A percentile compares a stretch with the other conserved stretches of the same genome.
These are phyloP conservation scores for Antrodiella citrinella DNA, from an alignment of 768 basidiomycete species.

Conservation along the genomic window DNA sequence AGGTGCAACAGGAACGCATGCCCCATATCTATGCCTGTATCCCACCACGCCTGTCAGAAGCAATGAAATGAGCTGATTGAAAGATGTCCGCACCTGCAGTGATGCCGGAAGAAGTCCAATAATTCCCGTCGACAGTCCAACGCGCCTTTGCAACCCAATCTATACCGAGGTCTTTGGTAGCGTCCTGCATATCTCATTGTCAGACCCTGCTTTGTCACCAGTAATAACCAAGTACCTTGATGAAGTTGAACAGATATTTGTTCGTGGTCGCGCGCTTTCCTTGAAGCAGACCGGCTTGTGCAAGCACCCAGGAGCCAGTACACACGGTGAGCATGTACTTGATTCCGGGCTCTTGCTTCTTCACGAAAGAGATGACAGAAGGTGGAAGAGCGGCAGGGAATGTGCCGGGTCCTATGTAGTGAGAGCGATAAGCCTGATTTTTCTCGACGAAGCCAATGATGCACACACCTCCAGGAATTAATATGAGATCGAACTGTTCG, in stretches of 20 bases:
- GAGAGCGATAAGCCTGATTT: background rate
- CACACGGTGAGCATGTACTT: slow-evolving; percentile 29
- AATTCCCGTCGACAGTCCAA: slow-evolving; percentile 30
- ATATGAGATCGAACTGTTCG: slow-evolving; percentile 10
- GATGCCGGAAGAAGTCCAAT: slow-evolving; percentile 33
- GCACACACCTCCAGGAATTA: slow-evolving; percentile 11
- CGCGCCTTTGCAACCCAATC: slow-evolving; percentile 30
- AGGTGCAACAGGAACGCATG: slow-evolving; percentile 26
- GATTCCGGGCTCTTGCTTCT: slow-evolving; percentile 4
- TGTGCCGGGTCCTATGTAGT: background rate
- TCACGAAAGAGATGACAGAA: slow-evolving; percentile 1
- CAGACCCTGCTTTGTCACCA: background rate
- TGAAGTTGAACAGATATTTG: slow-evolving; percentile 20
- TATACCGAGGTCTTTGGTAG: slow-evolving; percentile 16
- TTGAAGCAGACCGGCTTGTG: slow-evolving; percentile 25
- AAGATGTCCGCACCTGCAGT: slow-evolving; percentile 19
- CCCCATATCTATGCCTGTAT: slow-evolving; percentile 21
- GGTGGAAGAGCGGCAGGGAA: background rate
- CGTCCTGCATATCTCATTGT: slow-evolving; percentile 15
- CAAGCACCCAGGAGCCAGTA: slow-evolving; percentile 26
- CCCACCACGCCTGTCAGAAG: background rate
- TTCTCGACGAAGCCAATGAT: background rate
- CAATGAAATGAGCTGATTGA: background rate
- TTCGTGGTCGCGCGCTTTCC: slow-evolving; percentile 31
- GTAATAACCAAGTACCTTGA: slow-evolving; percentile 12